A percentile compares a stretch with the other conserved stretches of the same genome.
Conservation (phyloP, 2,329 filamentous ascomycete genomes). For the Metarhizium sp. region DNA sequence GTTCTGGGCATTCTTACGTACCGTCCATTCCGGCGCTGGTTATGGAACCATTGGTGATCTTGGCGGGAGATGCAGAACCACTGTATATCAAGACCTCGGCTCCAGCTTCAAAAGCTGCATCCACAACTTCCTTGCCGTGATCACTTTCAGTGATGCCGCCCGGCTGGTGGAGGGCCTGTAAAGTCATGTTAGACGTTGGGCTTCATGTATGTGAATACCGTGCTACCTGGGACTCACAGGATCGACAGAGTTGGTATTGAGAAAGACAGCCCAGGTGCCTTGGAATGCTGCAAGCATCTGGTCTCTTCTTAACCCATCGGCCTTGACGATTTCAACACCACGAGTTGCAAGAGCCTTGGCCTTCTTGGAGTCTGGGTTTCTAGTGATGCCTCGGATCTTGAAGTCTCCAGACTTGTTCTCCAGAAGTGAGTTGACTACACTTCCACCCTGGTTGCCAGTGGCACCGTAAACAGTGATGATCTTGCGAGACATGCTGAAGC, state of each 20-base stretch:
- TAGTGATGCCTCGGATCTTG: slow-evolving; percentile 19
- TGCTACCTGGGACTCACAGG: slow-evolving; percentile 1
- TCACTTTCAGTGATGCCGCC: slow-evolving; percentile 21
- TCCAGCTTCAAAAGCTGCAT: slow-evolving; percentile 22
- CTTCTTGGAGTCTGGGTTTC: slow-evolving; percentile 15
- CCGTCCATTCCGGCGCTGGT: too few species aligned
- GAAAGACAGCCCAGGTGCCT: slow-evolving; percentile 23
- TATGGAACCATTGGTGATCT: slow-evolving; percentile 20
- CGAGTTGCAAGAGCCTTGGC: too few species aligned
- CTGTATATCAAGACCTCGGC: slow-evolving; percentile 27
- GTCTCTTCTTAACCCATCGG: slow-evolving; percentile 16
- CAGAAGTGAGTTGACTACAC: slow-evolving; percentile 20
- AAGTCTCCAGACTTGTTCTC: slow-evolving; percentile 18
- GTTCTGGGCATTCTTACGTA: too few species aligned
- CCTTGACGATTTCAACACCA: slow-evolving; percentile 17
- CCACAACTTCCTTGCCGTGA: slow-evolving; percentile 24
- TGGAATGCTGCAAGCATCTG: slow-evolving; percentile 18
- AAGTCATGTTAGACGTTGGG: too few species aligned
- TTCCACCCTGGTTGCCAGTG: slow-evolving; percentile 21
- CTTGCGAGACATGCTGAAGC: slow-evolving; percentile 7
- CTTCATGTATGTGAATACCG: too few species aligned
- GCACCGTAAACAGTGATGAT: slow-evolving; percentile 22
- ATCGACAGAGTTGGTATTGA: slow-evolving; percentile 24
- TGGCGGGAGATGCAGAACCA: slow-evolving; percentile 20
- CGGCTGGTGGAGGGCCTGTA: too few species aligned